Base-by-base conservation (phyloP, 805 yeast genomes). In the Hermanozyma aechmeae region DNA sequence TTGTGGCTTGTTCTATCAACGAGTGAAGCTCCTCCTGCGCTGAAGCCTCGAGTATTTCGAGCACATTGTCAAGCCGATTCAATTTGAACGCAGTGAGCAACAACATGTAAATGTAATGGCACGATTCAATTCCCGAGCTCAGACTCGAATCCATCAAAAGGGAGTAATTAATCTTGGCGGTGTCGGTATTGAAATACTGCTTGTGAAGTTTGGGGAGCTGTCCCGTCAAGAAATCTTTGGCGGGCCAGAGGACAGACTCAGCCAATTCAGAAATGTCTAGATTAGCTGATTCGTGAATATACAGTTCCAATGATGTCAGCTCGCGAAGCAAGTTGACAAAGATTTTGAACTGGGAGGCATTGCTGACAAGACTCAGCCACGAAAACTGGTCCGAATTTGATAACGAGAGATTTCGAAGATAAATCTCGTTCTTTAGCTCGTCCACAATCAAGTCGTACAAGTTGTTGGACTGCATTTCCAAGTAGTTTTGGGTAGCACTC, bases 391-490 rank as follows among this genome's bases (percentile, higher is more conserved):
- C 6, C 25, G 29, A 22, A 11, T 14, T 17, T 21, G 31, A 25
- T 27, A 15, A 25, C 6, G 33, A 23, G 1, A 39, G 32, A 26
- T 38, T 37, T 40, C 73, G 75, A 24, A 79, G 58, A 43, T 78
- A 83, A n/a, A 82, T 58, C 32, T 82, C 78, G 26, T 65, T 68
- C 34, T 73, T 76, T 24, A 85, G 56, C 44, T 86, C 95, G 37
- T 82, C 94, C n/a, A 82, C 59, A 13, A 87, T 59, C 37, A 73
- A 71, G 26, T 78, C 85, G 43, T 79, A 78, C 16, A 87, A 56
- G 24, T 69, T 66, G 33, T 71, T 73, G 11, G 71, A 65, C 38
- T 77, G 86, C 3, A 58, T 46, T 28, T 72, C 71, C 12, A 79
- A 55, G 37, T 71, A 71, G 24, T 56, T 65, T 32, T 66, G 71